phyloP scores from a whole-genome alignment of 1,139 yeast species.

The Yamadazyma kanchanaburiensis region DNA sequence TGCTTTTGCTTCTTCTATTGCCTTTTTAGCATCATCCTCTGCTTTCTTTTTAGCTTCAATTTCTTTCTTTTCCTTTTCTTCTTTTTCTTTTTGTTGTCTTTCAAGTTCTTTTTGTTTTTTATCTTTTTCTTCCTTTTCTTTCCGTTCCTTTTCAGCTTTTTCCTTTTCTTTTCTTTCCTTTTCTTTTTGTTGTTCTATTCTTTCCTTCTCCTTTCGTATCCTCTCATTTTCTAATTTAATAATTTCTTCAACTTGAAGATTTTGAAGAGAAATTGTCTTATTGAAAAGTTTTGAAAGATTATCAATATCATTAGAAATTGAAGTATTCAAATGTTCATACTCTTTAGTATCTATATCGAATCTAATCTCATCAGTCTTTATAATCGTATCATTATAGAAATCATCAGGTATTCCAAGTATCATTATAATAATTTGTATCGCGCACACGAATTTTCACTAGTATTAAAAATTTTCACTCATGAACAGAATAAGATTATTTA shows the following conservation, averaged over 20 bases:
- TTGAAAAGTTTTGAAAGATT: slow-evolving; percentile 7
- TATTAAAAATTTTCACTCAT: slow-evolving; percentile 2
- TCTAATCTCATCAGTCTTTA: no score
- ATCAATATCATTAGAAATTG: slow-evolving; percentile 5
- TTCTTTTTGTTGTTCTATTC: slow-evolving; percentile 12
- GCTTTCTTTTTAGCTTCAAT: slow-evolving; percentile 8
- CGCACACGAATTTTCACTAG: slow-evolving; percentile 7
- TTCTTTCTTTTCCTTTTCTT: slow-evolving; percentile 5
- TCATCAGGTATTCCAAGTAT: not conserved
- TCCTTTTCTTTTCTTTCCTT: slow-evolving; percentile 11
- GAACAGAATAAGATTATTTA: slow-evolving; percentile 13
- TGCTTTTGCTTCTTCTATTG: slow-evolving; percentile 13
- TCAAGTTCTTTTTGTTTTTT: slow-evolving; percentile 3
- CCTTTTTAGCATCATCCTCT: slow-evolving; percentile 11
- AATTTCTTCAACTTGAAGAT: slow-evolving; percentile 14
- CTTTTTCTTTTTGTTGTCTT: slow-evolving; percentile 7
- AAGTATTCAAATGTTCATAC: slow-evolving; percentile 4
- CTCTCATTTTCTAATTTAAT: slow-evolving; percentile 17
- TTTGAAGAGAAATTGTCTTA: slow-evolving; percentile 13
- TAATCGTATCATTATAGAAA: no score
- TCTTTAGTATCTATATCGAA: slow-evolving; percentile 3
- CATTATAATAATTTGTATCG: slow-evolving; percentile 1
- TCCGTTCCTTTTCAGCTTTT: slow-evolving; percentile 5
- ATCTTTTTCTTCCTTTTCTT: slow-evolving; percentile 3
- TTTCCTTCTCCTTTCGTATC: slow-evolving; percentile 13